Evolutionary conservation across 106 monocot genomes (phyloP).

Genomic region (Phalaenopsis equestris): DNA sequence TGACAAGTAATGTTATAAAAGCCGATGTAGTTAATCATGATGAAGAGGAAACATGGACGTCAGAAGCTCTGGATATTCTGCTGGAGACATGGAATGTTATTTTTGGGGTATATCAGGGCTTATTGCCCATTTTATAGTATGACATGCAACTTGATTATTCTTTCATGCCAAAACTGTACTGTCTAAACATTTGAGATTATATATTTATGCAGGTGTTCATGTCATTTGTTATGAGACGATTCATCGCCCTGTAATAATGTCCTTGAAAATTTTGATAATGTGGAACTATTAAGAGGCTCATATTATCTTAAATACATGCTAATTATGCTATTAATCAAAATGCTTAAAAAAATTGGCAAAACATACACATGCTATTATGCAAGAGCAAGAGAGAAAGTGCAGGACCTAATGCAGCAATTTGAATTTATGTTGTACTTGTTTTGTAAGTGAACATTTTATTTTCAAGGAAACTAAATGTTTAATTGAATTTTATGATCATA

Average conservation of each 20-base stretch:
- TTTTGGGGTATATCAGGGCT: constrained; percentile 51
- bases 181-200: background rate
- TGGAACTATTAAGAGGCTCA: background rate
- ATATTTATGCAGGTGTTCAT: background rate
- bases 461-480: background rate
- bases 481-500: background rate
- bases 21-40: constrained; percentile 27
- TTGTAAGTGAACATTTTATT: background rate
- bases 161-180: background rate
- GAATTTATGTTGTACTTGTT: background rate
- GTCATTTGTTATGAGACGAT: background rate
- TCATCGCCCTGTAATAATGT: background rate
- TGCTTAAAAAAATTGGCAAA: background rate
- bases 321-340: background rate
- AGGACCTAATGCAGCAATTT: background rate
- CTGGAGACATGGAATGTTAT: constrained; percentile 87
- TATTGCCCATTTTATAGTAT: background rate
- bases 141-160: background rate
- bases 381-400: background rate
- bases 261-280: background rate
- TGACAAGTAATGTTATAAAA: constrained; percentile 81
- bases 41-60: constrained; percentile 71
- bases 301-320: background rate
- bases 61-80: constrained; percentile 72
- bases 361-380: background rate